Percentiles rank a stretch among this genome's conserved stretches.
Evolutionary conservation across 2,329 filamentous ascomycete genomes (phyloP).

Genomic region (Apiospora saccharicola): DNA sequence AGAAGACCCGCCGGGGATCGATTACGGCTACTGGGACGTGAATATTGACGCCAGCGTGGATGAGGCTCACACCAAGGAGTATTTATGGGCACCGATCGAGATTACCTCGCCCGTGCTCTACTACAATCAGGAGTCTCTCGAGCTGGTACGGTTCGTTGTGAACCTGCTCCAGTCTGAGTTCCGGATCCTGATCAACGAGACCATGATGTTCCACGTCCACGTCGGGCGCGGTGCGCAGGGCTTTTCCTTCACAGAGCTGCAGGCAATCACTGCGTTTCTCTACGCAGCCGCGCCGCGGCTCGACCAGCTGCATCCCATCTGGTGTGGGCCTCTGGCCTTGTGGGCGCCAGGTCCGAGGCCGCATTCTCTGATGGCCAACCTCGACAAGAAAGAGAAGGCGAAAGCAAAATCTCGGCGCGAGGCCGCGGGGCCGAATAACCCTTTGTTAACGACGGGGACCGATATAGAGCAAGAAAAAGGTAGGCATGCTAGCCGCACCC

Average conservation of each 20-base stretch:
- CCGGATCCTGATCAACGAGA: conserved; percentile 15
- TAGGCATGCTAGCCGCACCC: not conserved
- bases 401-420: not conserved
- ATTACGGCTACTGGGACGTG: conserved; percentile 17
- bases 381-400: not conserved
- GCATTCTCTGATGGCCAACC: not conserved
- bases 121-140: not conserved
- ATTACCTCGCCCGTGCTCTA: conserved; percentile 5
- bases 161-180: conserved; percentile 25
- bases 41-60: conserved; percentile 18
- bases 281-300: conserved; percentile 24
- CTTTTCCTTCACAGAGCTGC: conserved; percentile 22
- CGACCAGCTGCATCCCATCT: conserved; percentile 24
- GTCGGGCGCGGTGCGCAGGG: conserved; percentile 18
- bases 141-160: conserved; percentile 5
- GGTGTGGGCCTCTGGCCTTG: conserved; percentile 5
- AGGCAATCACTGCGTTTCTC: conserved; percentile 1
- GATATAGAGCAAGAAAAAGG: not conserved
- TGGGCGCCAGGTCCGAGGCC: conserved; percentile 23
- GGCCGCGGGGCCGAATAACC: not conserved
- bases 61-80: not conserved
- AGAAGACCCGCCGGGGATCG: not conserved
- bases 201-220: conserved; percentile 24
- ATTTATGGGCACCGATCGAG: conserved; percentile 14
- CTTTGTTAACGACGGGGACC: not conserved